Evolutionary conservation across 192 early-diverging fungal genomes (phyloP).

Genomic region (Phlyctochytrium planicorne): DNA sequence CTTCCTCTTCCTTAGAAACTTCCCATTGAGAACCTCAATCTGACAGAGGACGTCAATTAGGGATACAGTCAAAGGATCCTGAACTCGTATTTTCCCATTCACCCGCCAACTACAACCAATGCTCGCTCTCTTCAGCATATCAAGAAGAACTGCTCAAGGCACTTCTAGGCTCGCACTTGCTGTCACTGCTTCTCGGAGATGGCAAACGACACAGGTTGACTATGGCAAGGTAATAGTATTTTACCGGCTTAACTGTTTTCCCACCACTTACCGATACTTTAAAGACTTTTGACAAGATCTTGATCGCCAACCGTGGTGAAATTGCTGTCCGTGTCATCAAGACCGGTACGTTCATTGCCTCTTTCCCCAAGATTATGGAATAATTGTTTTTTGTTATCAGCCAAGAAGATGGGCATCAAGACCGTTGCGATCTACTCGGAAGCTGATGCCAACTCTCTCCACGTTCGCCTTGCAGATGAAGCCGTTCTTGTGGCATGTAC

Average conservation of each 20-base stretch:
- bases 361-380: not conserved
- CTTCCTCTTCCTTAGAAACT: too few relatives aligned
- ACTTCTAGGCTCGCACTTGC: too few relatives aligned
- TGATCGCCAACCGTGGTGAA: conserved; percentile 95
- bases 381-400: conserved; percentile 30
- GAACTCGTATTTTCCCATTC: too few relatives aligned
- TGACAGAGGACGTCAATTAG: too few relatives aligned
- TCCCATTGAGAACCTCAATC: too few relatives aligned
- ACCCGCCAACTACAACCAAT: too few relatives aligned
- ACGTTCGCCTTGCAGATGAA: conserved; percentile 88
- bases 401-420: conserved; percentile 89
- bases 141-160: too few relatives aligned
- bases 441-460: conserved; percentile 81
- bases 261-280: too few relatives aligned
- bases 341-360: conserved; percentile 41
- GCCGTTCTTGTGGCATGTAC: conserved; percentile 63
- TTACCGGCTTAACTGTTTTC: not conserved
- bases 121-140: too few relatives aligned
- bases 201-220: conserved; percentile 5
- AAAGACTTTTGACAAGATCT: conserved; percentile 86
- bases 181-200: too few relatives aligned
- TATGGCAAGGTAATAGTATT: conserved; percentile 21
- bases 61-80: too few relatives aligned
- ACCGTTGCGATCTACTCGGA: conserved; percentile 95
- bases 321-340: conserved; percentile 92